Percentiles rank a stretch among this genome's conserved stretches.
Conservation (phyloP, 1,139 yeast genomes). For the Kodamaea derodonti region DNA sequence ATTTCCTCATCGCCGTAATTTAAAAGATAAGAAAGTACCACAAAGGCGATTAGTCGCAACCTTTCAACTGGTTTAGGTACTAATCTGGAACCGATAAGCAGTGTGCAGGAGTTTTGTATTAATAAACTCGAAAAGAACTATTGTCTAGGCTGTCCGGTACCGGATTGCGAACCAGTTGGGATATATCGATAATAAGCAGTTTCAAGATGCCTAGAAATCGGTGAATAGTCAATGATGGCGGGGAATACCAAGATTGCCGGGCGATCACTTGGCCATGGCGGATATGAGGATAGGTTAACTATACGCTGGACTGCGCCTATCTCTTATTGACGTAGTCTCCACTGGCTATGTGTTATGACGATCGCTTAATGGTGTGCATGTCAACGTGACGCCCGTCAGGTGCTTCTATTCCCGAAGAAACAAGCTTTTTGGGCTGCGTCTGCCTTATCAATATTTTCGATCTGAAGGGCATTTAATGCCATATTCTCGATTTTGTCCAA, state of each 20-base stretch:
- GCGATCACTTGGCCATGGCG: no score
- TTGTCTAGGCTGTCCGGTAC: not conserved
- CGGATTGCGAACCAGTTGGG: not conserved
- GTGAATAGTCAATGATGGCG: no score
- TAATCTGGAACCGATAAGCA: conserved; percentile 4
- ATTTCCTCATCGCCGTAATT: not conserved
- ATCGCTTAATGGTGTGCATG: no score
- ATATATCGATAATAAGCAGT: not conserved
- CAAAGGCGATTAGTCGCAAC: conserved; percentile 1
- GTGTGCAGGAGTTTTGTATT: conserved; percentile 2
- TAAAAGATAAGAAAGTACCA: conserved; percentile 5
- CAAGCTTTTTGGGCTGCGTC: not conserved
- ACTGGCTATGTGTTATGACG: no score
- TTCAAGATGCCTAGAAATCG: not conserved
- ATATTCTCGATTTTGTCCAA: not conserved
- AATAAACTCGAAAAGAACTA: not conserved
- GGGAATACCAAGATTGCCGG: no score
- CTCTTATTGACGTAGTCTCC: no score
- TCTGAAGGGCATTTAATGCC: not conserved
- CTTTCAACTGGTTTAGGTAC: not conserved
- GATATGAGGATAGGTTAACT: no score
- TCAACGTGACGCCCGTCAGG: not conserved
- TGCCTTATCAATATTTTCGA: not conserved
- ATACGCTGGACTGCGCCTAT: no score
- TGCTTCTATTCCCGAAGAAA: not conserved